Evolutionary conservation across 352 stramenopile species (phyloP).

Genomic region (Globisporangium camurandrum): DNA sequence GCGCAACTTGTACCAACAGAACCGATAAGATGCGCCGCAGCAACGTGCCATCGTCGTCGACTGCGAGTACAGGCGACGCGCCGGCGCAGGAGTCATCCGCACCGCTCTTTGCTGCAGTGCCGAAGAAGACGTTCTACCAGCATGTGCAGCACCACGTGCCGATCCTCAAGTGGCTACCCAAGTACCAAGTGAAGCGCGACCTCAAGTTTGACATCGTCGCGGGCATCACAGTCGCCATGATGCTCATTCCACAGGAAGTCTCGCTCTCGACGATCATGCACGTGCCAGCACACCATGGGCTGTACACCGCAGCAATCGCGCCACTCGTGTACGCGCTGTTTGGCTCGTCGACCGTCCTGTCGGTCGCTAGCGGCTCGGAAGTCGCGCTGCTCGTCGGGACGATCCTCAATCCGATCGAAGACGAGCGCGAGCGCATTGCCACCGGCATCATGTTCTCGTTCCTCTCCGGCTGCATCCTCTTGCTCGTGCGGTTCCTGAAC

Average conservation of each 20-base stretch:
- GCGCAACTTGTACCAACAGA: too few relatives aligned
- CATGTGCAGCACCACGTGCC: constrained; percentile 37
- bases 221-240: constrained; percentile 67
- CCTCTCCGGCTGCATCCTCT: constrained; percentile 59
- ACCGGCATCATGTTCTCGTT: constrained; percentile 59
- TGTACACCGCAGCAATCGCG: constrained; percentile 83
- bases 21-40: too few relatives aligned
- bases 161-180: constrained; percentile 53
- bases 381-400: constrained; percentile 47
- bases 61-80: too few relatives aligned
- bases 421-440: constrained; percentile 37
- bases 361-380: constrained; percentile 70
- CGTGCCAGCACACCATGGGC: constrained; percentile 82
- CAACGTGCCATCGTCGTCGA: too few relatives aligned
- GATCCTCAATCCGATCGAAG: constrained; percentile 57
- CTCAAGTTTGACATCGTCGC: constrained; percentile 51
- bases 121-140: too few relatives aligned
- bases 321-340: constrained; percentile 86
- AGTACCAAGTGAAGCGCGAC: constrained; percentile 41
- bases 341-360: constrained; percentile 69
- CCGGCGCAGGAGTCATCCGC: too few relatives aligned
- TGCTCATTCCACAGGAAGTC: constrained; percentile 88
- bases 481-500: constrained; percentile 71
- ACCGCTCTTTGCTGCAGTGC: too few relatives aligned
- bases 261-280: constrained; percentile 84